phyloP scores from a whole-genome alignment of 371 early-diverging fungal genomes.

The Smittium mucronatum region DNA sequence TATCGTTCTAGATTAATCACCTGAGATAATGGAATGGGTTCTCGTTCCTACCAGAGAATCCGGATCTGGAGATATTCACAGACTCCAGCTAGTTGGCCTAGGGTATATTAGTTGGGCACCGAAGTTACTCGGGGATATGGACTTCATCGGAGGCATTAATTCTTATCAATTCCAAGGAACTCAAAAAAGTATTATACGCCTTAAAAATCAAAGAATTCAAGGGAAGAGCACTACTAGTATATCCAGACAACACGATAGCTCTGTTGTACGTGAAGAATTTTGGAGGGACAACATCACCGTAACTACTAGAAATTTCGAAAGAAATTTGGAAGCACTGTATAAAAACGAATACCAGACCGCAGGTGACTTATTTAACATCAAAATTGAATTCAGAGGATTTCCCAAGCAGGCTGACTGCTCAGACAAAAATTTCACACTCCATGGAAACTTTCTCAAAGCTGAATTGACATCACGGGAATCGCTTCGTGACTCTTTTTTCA shows the following conservation, averaged over 20 bases:
- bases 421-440: constrained; percentile 5
- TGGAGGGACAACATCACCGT: not conserved
- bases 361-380: not conserved
- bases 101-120: too few relatives aligned
- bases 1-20: too few relatives aligned
- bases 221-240: too few relatives aligned
- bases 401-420: not conserved
- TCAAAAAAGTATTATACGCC: too few relatives aligned
- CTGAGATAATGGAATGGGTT: too few relatives aligned
- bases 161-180: too few relatives aligned
- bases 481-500: constrained; percentile 24
- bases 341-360: not conserved
- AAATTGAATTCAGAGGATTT: not conserved
- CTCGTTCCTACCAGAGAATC: too few relatives aligned
- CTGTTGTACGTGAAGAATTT: not conserved
- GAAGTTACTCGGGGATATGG: too few relatives aligned
- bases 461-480: not conserved
- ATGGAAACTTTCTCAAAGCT: not conserved
- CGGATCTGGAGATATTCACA: too few relatives aligned
- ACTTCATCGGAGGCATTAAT: too few relatives aligned
- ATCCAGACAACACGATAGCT: not conserved
- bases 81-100: too few relatives aligned
- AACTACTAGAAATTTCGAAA: not conserved
- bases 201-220: too few relatives aligned
- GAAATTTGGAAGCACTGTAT: not conserved